Evolutionary conservation across 2,329 filamentous ascomycete genomes (phyloP).

Genomic region (Bipolaris sorokiniana): DNA sequence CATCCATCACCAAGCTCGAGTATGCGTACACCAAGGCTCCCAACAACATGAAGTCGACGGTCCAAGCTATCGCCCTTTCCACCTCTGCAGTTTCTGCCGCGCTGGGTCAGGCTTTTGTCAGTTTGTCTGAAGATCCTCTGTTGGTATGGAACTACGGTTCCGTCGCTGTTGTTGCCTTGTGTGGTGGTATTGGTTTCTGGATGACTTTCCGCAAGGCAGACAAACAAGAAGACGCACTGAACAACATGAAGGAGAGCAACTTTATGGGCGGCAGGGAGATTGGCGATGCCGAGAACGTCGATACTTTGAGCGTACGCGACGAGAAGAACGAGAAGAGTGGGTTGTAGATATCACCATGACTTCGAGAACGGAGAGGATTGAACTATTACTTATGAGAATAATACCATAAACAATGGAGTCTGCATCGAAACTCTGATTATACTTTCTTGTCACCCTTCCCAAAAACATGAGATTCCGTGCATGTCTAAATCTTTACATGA

Average conservation of each 20-base stretch:
- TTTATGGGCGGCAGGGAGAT: constrained; percentile 27
- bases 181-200: constrained; percentile 42
- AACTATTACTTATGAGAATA: too few species aligned
- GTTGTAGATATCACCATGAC: background rate
- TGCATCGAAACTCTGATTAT: too few species aligned
- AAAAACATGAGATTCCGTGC: too few species aligned
- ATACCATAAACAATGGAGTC: too few species aligned
- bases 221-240: constrained; percentile 41
- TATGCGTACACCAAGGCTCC: constrained; percentile 62
- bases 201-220: constrained; percentile 43
- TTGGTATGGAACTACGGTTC: constrained; percentile 44
- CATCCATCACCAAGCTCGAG: constrained; percentile 72
- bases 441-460: too few species aligned
- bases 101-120: constrained; percentile 42
- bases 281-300: constrained; percentile 28
- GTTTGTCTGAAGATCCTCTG: constrained; percentile 41
- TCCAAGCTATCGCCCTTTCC: constrained; percentile 46
- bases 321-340: constrained; percentile 33
- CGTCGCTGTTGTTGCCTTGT: constrained; percentile 41
- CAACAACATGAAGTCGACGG: constrained; percentile 62
- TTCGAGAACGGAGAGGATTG: too few species aligned
- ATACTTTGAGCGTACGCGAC: constrained; percentile 19
- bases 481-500: too few species aligned
- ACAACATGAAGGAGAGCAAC: constrained; percentile 35
- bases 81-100: constrained; percentile 43